Percentiles rank a stretch among this genome's conserved stretches.
phyloP scores from a whole-genome alignment of 2,329 filamentous ascomycete genomes.

The Myriosclerotinia duriaeana region DNA sequence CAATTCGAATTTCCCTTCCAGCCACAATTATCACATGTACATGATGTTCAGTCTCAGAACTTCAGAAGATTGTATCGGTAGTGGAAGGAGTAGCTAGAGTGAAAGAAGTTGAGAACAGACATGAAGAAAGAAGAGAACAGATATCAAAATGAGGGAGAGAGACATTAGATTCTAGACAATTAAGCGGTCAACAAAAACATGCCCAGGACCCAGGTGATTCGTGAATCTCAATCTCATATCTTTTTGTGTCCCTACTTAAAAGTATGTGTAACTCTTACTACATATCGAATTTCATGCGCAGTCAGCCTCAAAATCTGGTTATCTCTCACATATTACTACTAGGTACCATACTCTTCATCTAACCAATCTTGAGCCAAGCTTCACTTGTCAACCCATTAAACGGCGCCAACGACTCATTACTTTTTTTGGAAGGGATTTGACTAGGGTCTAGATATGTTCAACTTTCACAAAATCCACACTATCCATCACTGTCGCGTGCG shows the following conservation, averaged over 20 bases:
- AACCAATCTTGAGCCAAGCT: conserved; percentile 5
- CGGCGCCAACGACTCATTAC: neutral
- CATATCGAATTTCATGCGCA: conserved; percentile 7
- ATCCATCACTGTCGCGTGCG: conserved; percentile 11
- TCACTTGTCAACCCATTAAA: neutral
- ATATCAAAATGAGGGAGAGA: neutral
- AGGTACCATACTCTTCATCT: neutral
- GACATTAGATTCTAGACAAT: neutral
- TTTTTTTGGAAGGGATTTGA: conserved; percentile 7
- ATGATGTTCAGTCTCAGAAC: too few species aligned
- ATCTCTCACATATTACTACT: neutral
- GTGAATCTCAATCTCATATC: neutral
- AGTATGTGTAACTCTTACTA: conserved; percentile 8
- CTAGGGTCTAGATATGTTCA: neutral
- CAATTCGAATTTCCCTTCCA: conserved; percentile 7
- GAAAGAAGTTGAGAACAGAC: neutral
- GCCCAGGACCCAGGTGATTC: too few species aligned
- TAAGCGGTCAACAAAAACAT: conserved; percentile 18
- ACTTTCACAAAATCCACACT: neutral
- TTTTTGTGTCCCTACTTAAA: neutral
- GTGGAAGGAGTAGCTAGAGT: neutral
- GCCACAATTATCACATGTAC: conserved; percentile 14
- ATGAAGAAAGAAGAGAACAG: neutral
- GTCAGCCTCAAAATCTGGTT: conserved; percentile 5
- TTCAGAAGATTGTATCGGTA: conserved; percentile 6